Evolutionary conservation across 208 protist species (phyloP), one percentile per base, ranked within the genome.

Genomic region (Trypanosoma caninum): DNA sequence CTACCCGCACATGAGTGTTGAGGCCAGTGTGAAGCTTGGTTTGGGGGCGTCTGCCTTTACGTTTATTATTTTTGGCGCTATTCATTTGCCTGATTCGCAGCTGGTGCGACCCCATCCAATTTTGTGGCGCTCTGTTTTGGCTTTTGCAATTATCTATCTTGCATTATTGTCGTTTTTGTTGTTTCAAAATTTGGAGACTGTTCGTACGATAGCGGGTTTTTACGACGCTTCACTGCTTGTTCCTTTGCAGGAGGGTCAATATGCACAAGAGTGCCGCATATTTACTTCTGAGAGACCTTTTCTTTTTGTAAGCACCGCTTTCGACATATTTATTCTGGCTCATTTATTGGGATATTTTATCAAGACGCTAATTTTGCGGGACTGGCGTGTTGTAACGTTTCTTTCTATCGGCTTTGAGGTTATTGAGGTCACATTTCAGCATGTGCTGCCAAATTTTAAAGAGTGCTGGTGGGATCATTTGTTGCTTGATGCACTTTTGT

Each of bases 391-490:
- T 40, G 84, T 87, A 54, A 93, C 82, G 62, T 77, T 79, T 47
- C 53, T 97, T 2, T 93, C 80, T 37, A 52, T 98, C 18, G 69
- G 85, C 8, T 99, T 98, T 69, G 97, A 99, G 76, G 70, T 98
- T 56, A 46, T 97, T 11, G 97, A 99, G 82, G 69, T 97, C 38
- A 94, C 92, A 1, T 96, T 99, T 33, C 82, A 98, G 69, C 95
- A 98, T 72, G 54, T 88, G 5, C 68, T 99, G 18, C 91, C 90
- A 28, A 99, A 99, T 78, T 99, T 99, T 69, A 67, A 75, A n/a
- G 96, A 99, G 79, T 99, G 97, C 83, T 99, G 97, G 97, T 99
- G 97, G 97, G 97, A 99, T 69, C 94, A 98, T 70, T 18, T 98
- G 5, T 63, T 99, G 27, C 71, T 98, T 5, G 97, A 99, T 72